These are phyloP conservation scores for Pezicula radicicola DNA, from an alignment of 2,329 filamentous ascomycete genomes.

Conservation along the genomic window DNA sequence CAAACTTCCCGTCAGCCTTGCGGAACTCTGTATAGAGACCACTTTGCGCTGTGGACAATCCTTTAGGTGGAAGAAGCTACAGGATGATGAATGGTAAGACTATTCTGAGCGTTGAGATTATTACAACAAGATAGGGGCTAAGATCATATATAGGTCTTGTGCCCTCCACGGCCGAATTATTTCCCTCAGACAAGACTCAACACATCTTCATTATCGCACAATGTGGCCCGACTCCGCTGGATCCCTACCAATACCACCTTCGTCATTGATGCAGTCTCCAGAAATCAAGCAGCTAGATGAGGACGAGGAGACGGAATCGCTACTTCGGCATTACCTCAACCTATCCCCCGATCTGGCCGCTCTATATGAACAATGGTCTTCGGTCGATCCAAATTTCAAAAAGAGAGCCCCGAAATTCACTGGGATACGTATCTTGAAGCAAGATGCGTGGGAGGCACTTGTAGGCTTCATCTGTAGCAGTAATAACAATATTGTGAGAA, in stretches of 20 bases:
- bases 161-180: constrained; percentile 82
- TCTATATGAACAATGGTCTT: constrained; percentile 86
- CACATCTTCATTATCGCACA: constrained; percentile 75
- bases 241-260: constrained; percentile 31
- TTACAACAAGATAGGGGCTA: constrained; percentile 12
- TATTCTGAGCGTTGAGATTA: neutral
- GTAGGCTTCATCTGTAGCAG: constrained; percentile 97
- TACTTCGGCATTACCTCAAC: constrained; percentile 86
- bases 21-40: constrained; percentile 91
- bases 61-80: constrained; percentile 88
- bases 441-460: constrained; percentile 94
- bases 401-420: constrained; percentile 83
- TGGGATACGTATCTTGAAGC: constrained; percentile 86
- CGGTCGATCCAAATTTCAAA: constrained; percentile 81
- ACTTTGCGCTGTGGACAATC: constrained; percentile 94
- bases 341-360: constrained; percentile 70
- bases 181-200: constrained; percentile 77
- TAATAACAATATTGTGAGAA: constrained; percentile 96
- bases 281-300: constrained; percentile 33
- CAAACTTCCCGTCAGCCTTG: constrained; percentile 76
- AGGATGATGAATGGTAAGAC: constrained; percentile 75
- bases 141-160: constrained; percentile 58
- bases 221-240: constrained; percentile 48
- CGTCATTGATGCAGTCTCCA: constrained; percentile 32
- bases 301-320: constrained; percentile 68